Conservation (phyloP, 2,329 filamentous ascomycete species). For the Apiospora rasikravindrae region DNA sequence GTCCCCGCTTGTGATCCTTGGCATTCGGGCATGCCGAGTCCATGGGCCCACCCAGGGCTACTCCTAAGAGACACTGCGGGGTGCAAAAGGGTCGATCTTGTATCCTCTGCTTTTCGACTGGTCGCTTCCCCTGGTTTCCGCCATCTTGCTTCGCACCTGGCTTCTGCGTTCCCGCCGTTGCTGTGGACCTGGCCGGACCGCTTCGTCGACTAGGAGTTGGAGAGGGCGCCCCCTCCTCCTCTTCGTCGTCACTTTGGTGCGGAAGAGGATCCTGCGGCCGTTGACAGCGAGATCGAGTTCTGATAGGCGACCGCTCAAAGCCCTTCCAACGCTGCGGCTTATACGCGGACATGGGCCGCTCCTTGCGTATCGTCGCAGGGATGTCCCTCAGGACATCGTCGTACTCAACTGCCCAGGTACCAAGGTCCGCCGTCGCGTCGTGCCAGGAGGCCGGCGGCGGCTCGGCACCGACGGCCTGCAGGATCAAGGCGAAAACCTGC, state of each 20-base stretch:
- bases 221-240: constrained; percentile 22
- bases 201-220: constrained; percentile 19
- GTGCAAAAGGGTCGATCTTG: constrained; percentile 28
- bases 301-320: constrained; percentile 38
- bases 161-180: background rate
- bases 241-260: background rate
- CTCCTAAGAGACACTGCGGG: constrained; percentile 43
- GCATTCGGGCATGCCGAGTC: constrained; percentile 39
- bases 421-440: constrained; percentile 35
- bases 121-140: constrained; percentile 6
- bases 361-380: constrained; percentile 23
- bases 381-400: constrained; percentile 27
- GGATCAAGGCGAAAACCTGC: constrained; percentile 45
- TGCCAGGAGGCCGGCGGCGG: constrained; percentile 40
- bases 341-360: constrained; percentile 21
- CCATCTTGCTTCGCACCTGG: background rate
- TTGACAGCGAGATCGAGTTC: constrained; percentile 34
- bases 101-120: constrained; percentile 21
- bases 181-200: constrained; percentile 2
- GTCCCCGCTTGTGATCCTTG: constrained; percentile 29
- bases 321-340: constrained; percentile 34
- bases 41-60: constrained; percentile 53
- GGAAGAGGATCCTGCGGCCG: constrained; percentile 2
- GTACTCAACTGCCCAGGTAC: constrained; percentile 40
- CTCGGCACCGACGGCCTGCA: constrained; percentile 38